phyloP scores from a whole-genome alignment of 2,329 filamentous ascomycete genomes.

The Xylaria sp. region DNA sequence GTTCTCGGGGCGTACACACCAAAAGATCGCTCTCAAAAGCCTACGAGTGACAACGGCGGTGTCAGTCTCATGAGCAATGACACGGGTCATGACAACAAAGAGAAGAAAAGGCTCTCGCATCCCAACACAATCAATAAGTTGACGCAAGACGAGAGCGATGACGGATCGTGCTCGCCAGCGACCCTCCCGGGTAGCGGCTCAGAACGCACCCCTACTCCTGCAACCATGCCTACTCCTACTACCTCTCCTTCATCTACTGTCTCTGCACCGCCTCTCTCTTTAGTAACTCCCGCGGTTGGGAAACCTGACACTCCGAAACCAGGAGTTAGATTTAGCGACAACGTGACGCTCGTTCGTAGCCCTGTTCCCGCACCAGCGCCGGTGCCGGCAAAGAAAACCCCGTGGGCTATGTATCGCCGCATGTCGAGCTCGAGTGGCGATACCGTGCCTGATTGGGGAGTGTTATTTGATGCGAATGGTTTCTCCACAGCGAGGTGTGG shows the following conservation, averaged over 20 bases:
- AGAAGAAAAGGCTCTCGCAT: constrained; percentile 19
- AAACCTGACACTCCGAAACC: constrained; percentile 12
- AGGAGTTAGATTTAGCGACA: constrained; percentile 37
- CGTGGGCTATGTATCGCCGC: constrained; percentile 33
- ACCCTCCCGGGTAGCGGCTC: constrained; percentile 17
- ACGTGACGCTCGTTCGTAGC: constrained; percentile 30
- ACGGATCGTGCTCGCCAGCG: constrained; percentile 21
- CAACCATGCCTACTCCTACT: constrained; percentile 20
- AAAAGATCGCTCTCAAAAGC: constrained; percentile 16
- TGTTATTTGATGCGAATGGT: constrained; percentile 74
- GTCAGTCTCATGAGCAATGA: constrained; percentile 9
- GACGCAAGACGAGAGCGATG: constrained; percentile 21
- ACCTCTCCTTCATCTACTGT: constrained; percentile 19
- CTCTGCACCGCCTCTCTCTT: constrained; percentile 10
- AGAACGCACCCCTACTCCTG: constrained; percentile 4
- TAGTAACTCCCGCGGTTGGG: neutral
- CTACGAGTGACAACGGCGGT: constrained; percentile 17
- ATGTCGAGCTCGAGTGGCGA: constrained; percentile 31
- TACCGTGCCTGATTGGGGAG: constrained; percentile 68
- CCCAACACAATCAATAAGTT: constrained; percentile 1
- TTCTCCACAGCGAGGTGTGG: constrained; percentile 74
- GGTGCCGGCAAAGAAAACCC: constrained; percentile 21
- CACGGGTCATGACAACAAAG: neutral
- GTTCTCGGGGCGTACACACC: constrained; percentile 27
- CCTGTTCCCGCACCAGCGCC: constrained; percentile 21